Percentiles rank a stretch among this genome's conserved stretches.
phyloP scores from a whole-genome alignment of 352 stramenopile genomes.

The Pythium aquatile region DNA sequence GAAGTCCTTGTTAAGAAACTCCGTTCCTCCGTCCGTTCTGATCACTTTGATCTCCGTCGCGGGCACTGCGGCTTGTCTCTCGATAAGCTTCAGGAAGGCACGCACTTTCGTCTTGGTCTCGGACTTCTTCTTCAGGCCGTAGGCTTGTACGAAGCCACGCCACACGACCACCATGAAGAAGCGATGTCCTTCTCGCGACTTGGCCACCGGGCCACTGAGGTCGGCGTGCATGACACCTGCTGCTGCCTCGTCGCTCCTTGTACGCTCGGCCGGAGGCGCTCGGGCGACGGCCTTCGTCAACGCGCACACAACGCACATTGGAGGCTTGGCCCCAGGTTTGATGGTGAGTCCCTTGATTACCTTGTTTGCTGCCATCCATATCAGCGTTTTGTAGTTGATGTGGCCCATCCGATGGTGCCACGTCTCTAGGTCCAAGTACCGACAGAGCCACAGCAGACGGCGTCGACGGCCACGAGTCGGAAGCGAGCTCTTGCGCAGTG shows the following conservation, averaged over 20 bases:
- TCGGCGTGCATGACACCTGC: constrained; percentile 4
- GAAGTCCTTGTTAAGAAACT: constrained; percentile 29
- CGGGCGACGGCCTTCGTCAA: neutral
- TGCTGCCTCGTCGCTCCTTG: neutral
- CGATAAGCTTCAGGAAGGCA: constrained; percentile 11
- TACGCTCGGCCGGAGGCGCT: no score
- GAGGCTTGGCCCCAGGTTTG: neutral
- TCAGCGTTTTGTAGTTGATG: no score
- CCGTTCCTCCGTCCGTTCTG: constrained; percentile 23
- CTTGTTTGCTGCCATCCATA: no score
- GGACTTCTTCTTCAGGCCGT: constrained; percentile 5
- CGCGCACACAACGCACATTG: constrained; percentile 7
- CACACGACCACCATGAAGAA: constrained; percentile 11
- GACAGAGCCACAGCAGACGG: no score
- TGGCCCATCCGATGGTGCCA: no score
- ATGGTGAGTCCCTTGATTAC: no score
- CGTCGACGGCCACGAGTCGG: no score
- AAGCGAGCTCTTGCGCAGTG: no score
- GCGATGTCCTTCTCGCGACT: neutral
- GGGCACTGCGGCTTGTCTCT: constrained; percentile 4
- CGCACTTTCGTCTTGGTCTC: neutral
- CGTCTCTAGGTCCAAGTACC: no score
- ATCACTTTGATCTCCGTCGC: constrained; percentile 16
- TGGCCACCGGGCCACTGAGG: constrained; percentile 5
- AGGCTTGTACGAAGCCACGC: constrained; percentile 3